A percentile compares a stretch with the other conserved stretches of the same genome.
These are phyloP conservation scores for Cryoendolithus antarcticus DNA, from an alignment of 2,329 filamentous ascomycete species.

Conservation along the genomic window DNA sequence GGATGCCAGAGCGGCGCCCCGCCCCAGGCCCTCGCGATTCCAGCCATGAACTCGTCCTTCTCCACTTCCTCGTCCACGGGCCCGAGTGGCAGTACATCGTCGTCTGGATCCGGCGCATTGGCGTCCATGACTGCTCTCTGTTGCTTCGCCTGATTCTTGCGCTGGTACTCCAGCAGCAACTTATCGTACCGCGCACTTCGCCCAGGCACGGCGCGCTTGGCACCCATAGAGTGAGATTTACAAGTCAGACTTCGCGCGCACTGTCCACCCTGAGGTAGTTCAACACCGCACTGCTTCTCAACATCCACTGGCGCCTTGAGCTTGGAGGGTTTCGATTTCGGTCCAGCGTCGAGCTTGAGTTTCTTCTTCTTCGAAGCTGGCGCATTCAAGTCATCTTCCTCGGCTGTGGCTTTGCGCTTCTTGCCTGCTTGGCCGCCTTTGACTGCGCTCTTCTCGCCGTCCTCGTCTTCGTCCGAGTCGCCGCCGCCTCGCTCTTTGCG, in stretches of 20 bases:
- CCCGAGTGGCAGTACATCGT: constrained; percentile 59
- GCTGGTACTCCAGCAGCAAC: constrained; percentile 56
- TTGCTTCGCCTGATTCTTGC: constrained; percentile 97
- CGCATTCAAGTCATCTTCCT: constrained; percentile 54
- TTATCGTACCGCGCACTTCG: constrained; percentile 83
- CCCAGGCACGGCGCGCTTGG: constrained; percentile 74
- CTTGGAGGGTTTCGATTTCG: constrained; percentile 56
- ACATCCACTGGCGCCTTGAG: constrained; percentile 87
- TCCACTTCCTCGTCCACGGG: constrained; percentile 94
- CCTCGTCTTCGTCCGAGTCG: constrained; percentile 21
- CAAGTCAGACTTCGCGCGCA: constrained; percentile 81
- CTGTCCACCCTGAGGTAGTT: constrained; percentile 68
- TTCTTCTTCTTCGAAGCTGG: constrained; percentile 75
- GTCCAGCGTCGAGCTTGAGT: constrained; percentile 23
- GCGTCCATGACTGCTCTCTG: constrained; percentile 94
- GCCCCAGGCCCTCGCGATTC: constrained; percentile 53
- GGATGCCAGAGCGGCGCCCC: constrained; percentile 67
- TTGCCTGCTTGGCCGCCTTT: constrained; percentile 24
- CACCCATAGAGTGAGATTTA: constrained; percentile 88
- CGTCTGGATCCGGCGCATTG: constrained; percentile 67
- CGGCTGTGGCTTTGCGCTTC: constrained; percentile 33
- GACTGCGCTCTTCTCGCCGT: constrained; percentile 19
- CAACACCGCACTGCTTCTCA: constrained; percentile 81
- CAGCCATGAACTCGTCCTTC: constrained; percentile 74
- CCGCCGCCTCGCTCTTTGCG: constrained; percentile 34